Percentiles rank a stretch among this genome's conserved stretches.
Conservation (phyloP, 1,284 basidiomycete species). For the Austroboletus niveus region DNA sequence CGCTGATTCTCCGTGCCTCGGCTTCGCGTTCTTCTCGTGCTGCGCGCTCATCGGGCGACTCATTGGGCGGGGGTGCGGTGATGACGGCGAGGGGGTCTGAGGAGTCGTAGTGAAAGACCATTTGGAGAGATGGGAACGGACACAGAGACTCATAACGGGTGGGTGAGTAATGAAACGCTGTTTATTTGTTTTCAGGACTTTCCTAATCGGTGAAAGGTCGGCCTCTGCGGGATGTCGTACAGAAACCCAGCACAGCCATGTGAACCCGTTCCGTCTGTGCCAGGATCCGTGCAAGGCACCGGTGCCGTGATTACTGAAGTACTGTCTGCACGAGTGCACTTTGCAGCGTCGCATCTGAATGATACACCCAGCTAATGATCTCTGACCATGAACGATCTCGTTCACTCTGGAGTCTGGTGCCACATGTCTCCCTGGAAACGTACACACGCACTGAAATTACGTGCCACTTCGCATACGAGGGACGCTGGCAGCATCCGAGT, state of each 20-base stretch:
- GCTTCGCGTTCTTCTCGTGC: slow-evolving; percentile 48
- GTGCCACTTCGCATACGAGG: not conserved
- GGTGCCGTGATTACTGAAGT: too few relatives aligned
- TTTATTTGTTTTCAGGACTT: slow-evolving; percentile 9
- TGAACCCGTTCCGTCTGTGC: not conserved
- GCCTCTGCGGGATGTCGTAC: slow-evolving; percentile 12
- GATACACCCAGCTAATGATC: not conserved
- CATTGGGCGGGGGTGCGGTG: slow-evolving; percentile 49
- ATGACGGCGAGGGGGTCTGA: slow-evolving; percentile 53
- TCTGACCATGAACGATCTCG: not conserved
- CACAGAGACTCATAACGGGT: not conserved
- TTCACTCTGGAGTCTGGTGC: not conserved
- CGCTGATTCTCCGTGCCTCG: slow-evolving; percentile 54
- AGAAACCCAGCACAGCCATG: slow-evolving; percentile 6
- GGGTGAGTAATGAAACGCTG: slow-evolving; percentile 13
- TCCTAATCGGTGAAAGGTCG: not conserved
- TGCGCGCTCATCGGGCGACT: slow-evolving; percentile 42
- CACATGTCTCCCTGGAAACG: not conserved
- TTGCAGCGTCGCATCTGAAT: too few relatives aligned
- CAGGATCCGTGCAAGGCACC: too few relatives aligned
- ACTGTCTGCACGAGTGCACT: too few relatives aligned
- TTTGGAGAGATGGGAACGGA: not conserved
- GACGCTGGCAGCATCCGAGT: not conserved
- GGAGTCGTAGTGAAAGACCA: slow-evolving; percentile 33
- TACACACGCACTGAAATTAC: not conserved